Evolutionary conservation across 768 basidiomycete genomes (phyloP), one percentile per base, ranked within the genome.

Genomic region (Cyclocybe cylindracea): DNA sequence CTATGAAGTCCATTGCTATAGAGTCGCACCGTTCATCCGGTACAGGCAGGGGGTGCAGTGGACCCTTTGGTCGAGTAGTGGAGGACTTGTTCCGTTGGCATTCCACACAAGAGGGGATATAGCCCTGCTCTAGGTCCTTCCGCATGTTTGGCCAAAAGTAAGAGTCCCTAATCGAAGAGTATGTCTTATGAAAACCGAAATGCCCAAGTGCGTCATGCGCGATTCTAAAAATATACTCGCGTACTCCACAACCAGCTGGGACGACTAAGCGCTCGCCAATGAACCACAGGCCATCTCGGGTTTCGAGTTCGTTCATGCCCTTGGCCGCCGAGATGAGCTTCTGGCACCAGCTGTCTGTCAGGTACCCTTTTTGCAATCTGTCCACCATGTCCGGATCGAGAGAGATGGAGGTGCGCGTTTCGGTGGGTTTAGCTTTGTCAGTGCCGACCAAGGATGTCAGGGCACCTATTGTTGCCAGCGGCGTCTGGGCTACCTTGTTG

Each of bases 141-240:
- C 67, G 58, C 73, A 76, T 75, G 41, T 71, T 64, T 36, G 67
- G 67, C 70, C 68, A 68, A 44, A 69, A 74, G 39, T 64, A 74
- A 0, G 62, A 55, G 0, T 54, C 44, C 0, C 56, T 19, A 0
- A 75, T 48, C 0, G 61, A 16, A 0, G 44, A 59, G 40, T 70
- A 72, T 0, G 59, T 48, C 41, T 77, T 73, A 37, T 71, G 62
- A 36, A 67, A 65, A 0, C 73, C 66, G 46, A 75, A 73, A 57
- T 75, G 71, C 0, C 70, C 67, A 0, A 69, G 51, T 0, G 57
- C 16, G 40, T 71, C 62, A 39, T 71, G 73, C 0, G 64, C 66
- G 2, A 71, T 44, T 0, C 57, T 60, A 36, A 63, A 69, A 0
- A 70, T 43, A 3, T 18, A 46, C 36, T 66, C 58, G 0, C 62